These are phyloP conservation scores for Alternaria tenuissima DNA, from an alignment of 2,329 filamentous ascomycete species.

Conservation along the genomic window DNA sequence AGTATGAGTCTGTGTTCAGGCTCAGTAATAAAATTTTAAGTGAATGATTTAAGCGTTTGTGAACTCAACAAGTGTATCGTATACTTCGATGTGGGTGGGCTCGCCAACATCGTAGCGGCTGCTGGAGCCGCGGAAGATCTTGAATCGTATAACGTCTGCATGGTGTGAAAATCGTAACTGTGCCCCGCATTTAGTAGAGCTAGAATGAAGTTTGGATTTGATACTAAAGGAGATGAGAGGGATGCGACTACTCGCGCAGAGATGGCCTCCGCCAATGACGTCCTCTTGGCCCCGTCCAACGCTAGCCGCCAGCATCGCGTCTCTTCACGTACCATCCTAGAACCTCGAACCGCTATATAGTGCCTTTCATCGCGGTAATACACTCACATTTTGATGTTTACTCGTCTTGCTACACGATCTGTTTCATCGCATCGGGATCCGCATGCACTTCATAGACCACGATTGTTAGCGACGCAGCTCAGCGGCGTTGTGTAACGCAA, in stretches of 20 bases:
- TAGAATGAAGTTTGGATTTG: not conserved
- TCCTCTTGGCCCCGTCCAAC: not conserved
- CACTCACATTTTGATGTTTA: not conserved
- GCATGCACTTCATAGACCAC: not conserved
- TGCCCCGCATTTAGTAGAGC: not conserved
- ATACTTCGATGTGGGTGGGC: not conserved
- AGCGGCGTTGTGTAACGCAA: not conserved
- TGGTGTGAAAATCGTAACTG: accelerated
- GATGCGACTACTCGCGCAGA: not conserved
- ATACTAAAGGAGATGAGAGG: not conserved
- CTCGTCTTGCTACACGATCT: not conserved
- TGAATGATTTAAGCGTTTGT: too few species aligned
- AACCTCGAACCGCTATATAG: not conserved
- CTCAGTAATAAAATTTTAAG: too few species aligned
- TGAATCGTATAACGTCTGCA: not conserved
- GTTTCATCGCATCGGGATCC: not conserved
- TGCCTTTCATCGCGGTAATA: not conserved
- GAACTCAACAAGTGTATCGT: too few species aligned
- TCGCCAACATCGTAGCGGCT: not conserved
- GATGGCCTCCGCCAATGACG: not conserved
- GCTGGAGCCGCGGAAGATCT: not conserved
- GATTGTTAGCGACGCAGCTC: not conserved
- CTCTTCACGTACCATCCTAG: not conserved
- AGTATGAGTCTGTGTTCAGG: too few species aligned
- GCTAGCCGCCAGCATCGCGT: not conserved